Evolutionary conservation across 805 yeast species (phyloP).

Genomic region (Kodamaea hsintzibuensis): DNA sequence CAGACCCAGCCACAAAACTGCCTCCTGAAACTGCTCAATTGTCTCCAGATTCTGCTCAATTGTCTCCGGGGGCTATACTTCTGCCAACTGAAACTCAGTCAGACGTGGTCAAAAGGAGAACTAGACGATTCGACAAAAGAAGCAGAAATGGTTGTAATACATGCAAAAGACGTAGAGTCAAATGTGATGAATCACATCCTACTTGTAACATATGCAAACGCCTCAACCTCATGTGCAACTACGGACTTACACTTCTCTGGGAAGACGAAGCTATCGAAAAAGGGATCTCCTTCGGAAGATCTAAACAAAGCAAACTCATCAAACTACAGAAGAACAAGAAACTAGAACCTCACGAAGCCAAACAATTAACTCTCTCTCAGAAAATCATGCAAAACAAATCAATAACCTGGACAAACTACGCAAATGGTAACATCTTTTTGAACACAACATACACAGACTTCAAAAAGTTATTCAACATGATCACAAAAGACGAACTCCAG

Average conservation of each 20-base stretch:
- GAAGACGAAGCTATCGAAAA: constrained; percentile 37
- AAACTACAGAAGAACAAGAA: constrained; percentile 16
- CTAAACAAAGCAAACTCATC: constrained; percentile 18
- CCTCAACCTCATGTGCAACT: constrained; percentile 19
- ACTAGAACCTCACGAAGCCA: constrained; percentile 12
- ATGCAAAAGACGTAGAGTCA: constrained; percentile 49
- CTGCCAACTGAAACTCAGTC: neutral
- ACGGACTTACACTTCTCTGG: constrained; percentile 25
- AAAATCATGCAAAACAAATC: constrained; percentile 4
- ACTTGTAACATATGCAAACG: constrained; percentile 29
- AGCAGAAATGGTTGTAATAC: constrained; percentile 45
- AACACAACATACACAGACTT: constrained; percentile 21
- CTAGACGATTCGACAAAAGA: constrained; percentile 10
- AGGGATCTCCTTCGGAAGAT: constrained; percentile 40
- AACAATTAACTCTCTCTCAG: constrained; percentile 1
- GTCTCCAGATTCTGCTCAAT: neutral
- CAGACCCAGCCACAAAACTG: neutral
- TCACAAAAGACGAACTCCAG: constrained; percentile 4
- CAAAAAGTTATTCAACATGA: constrained; percentile 7
- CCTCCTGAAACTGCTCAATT: neutral
- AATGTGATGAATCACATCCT: constrained; percentile 39
- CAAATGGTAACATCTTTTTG: constrained; percentile 16
- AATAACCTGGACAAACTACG: constrained; percentile 9
- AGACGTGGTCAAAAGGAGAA: constrained; percentile 3
- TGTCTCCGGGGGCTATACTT: neutral